Evolutionary conservation across 257 asterid species (phyloP).

Genomic region (Ophiorrhiza pumila): DNA sequence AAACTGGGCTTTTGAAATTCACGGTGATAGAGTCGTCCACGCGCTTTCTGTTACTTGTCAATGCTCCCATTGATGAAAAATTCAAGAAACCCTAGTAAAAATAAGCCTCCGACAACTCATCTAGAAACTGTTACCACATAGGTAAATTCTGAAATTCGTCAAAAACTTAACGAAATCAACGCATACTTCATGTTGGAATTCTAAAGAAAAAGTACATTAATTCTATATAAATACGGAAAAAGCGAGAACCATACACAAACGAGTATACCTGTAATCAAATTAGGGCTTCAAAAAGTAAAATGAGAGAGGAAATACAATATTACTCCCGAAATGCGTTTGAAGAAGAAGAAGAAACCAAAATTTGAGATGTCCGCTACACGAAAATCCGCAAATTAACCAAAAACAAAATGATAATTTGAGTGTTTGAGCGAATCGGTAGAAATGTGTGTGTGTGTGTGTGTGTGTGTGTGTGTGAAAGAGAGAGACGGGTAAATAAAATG

Average conservation of each 20-base stretch:
- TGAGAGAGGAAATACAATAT: not conserved
- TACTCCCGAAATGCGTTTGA: not conserved
- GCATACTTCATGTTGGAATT: not conserved
- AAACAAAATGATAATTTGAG: not conserved
- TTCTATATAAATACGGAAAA: too few species aligned
- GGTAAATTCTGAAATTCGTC: not conserved
- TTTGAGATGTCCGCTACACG: not conserved
- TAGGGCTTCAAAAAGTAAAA: too few species aligned
- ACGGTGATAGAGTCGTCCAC: slow-evolving; percentile 28
- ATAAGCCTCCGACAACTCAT: slow-evolving; percentile 8
- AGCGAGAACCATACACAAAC: too few species aligned
- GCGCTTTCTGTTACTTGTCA: slow-evolving; percentile 57
- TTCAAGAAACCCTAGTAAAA: slow-evolving; percentile 15
- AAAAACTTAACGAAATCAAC: not conserved
- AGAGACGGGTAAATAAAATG: too few species aligned
- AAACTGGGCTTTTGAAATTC: slow-evolving; percentile 25
- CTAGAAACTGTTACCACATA: not conserved
- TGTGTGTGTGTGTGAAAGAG: too few species aligned
- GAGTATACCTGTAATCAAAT: too few species aligned
- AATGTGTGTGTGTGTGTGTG: too few species aligned
- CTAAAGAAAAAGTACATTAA: not conserved
- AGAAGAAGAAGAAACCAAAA: not conserved
- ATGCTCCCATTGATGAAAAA: slow-evolving; percentile 48
- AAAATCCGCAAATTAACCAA: not conserved
- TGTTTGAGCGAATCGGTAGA: too few species aligned